phyloP scores from a whole-genome alignment of 2,329 filamentous ascomycete genomes.

The Phialophora expanda region DNA sequence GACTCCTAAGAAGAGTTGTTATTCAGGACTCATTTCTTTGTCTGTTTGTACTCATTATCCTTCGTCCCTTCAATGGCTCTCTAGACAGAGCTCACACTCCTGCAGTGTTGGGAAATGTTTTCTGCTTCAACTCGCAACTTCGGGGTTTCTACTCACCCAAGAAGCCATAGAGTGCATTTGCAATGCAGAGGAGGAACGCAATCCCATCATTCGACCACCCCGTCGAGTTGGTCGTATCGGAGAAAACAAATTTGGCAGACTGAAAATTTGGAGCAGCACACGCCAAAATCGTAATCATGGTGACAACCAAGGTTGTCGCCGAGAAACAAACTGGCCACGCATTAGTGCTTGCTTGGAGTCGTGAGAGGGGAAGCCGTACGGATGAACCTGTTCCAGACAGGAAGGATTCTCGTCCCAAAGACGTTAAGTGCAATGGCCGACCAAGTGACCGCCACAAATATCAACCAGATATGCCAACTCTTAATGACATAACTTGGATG shows the following conservation, averaged over 20 bases:
- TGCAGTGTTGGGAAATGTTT: not conserved
- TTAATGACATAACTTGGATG: constrained; percentile 20
- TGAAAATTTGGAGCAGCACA: constrained; percentile 29
- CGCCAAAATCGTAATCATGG: constrained; percentile 37
- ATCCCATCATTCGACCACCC: constrained; percentile 44
- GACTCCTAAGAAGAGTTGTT: constrained; percentile 14
- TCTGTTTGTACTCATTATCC: no score
- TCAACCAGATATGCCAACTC: constrained; percentile 28
- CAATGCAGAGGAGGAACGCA: constrained; percentile 40
- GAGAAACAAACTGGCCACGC: constrained; percentile 23
- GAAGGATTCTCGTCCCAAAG: constrained; percentile 21
- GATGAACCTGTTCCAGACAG: constrained; percentile 27
- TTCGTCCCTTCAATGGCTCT: no score
- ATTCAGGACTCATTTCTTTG: not conserved
- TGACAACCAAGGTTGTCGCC: constrained; percentile 31
- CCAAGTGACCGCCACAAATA: constrained; percentile 29
- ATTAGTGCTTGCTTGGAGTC: not conserved
- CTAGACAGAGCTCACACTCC: not conserved
- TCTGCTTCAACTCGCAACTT: not conserved
- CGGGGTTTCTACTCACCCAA: not conserved
- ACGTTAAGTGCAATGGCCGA: constrained; percentile 23
- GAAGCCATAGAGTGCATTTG: constrained; percentile 35
- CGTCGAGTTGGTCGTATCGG: constrained; percentile 48
- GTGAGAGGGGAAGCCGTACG: constrained; percentile 4
- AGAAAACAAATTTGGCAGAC: constrained; percentile 43